Evolutionary conservation across 73 alveolate species (phyloP).

Genomic region (Tetrahymena elliotti): DNA sequence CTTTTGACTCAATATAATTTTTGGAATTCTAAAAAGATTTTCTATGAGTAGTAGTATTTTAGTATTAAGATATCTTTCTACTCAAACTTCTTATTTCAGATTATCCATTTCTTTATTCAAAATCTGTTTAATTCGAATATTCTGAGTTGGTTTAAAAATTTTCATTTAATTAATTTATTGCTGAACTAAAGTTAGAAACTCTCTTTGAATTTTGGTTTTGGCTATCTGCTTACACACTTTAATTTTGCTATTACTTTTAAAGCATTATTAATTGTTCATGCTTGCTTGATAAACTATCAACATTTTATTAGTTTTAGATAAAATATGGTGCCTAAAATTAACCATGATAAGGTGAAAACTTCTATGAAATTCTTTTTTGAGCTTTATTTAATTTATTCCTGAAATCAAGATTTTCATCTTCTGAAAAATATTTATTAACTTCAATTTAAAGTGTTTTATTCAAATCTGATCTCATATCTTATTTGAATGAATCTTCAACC

Average conservation of each 20-base stretch:
- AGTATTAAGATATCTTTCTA: no score
- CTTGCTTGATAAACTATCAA: not conserved
- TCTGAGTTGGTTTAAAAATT: not conserved
- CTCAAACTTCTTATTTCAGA: no score
- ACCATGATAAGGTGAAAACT: not conserved
- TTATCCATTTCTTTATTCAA: no score
- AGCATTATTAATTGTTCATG: not conserved
- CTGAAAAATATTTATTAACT: no score
- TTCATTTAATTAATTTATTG: no score
- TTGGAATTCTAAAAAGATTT: not conserved
- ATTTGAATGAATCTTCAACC: no score
- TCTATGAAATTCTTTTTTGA: not conserved
- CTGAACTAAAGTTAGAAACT: not conserved
- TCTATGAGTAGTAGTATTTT: not conserved
- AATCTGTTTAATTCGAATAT: not conserved
- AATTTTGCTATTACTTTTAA: no score
- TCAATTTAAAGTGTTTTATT: no score
- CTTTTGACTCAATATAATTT: not conserved
- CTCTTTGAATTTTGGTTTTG: no score
- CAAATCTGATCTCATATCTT: no score
- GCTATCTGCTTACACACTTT: not conserved
- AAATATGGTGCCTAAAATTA: not conserved
- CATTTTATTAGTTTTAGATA: not conserved
- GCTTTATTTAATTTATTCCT: no score
- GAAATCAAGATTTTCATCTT: no score